Percentiles rank a stretch among this genome's conserved stretches.
phyloP scores from a whole-genome alignment of 164 flowering plant genomes.

The Berberis thunbergii region DNA sequence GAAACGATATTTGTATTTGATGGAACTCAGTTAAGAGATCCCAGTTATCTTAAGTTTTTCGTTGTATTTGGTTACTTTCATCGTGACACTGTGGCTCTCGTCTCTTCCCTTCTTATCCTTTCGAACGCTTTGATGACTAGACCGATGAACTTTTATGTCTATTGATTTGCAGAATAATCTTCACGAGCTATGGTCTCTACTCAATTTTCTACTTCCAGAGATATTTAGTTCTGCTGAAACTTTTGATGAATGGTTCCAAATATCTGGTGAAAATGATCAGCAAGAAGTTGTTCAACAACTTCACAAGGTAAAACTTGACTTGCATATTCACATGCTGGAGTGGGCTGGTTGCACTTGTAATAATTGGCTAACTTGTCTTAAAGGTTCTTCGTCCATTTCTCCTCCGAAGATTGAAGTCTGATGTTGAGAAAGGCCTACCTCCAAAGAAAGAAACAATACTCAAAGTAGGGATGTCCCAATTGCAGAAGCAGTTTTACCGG shows the following conservation, averaged over 20 bases:
- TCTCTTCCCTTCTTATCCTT: not conserved
- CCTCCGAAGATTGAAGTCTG: slow-evolving; percentile 92
- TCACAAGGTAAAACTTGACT: slow-evolving; percentile 64
- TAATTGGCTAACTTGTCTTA: slow-evolving; percentile 1
- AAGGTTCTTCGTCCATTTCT: slow-evolving; percentile 98
- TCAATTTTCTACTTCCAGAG: slow-evolving; percentile 91
- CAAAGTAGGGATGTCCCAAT: slow-evolving; percentile 97
- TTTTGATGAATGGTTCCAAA: slow-evolving; percentile 99
- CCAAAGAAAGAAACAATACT: slow-evolving; percentile 99
- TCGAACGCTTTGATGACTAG: not conserved
- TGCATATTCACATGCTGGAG: not conserved
- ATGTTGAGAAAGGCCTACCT: slow-evolving; percentile 99
- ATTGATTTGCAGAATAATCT: slow-evolving; percentile 78
- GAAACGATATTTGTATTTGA: no score
- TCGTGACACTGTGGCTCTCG: no score
- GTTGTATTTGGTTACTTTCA: no score
- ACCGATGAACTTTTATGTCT: not conserved
- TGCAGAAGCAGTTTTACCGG: slow-evolving; percentile 85
- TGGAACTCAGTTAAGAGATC: no score
- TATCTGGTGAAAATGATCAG: slow-evolving; percentile 95
- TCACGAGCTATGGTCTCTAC: slow-evolving; percentile 96
- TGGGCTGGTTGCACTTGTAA: not conserved
- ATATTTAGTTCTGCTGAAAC: slow-evolving; percentile 98
- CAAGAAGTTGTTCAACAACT: slow-evolving; percentile 98
- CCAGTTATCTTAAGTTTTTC: no score